Evolutionary conservation across 2,329 filamentous ascomycete species (phyloP).

Genomic region (Nemania bipapillata): DNA sequence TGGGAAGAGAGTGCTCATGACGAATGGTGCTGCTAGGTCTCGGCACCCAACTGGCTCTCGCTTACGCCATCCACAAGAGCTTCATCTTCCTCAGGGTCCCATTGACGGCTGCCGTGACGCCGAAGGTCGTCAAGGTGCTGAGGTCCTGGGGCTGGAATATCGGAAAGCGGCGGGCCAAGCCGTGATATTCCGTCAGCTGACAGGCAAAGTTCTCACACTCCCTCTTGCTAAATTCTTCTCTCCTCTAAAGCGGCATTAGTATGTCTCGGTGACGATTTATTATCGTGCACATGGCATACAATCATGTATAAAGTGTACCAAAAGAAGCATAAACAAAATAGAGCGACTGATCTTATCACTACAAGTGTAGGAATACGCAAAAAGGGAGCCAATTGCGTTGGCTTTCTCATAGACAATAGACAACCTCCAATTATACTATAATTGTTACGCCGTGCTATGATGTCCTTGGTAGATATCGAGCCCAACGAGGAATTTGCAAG

Average conservation of each 20-base stretch:
- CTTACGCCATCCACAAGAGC: conserved; percentile 97
- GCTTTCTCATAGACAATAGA: not conserved
- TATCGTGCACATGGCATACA: conserved; percentile 24
- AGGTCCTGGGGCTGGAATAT: conserved; percentile 94
- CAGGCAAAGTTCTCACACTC: conserved; percentile 20
- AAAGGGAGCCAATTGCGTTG: not conserved
- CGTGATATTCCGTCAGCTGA: conserved; percentile 5
- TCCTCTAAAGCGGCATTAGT: not conserved
- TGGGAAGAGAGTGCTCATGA: not conserved
- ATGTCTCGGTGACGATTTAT: conserved; percentile 5
- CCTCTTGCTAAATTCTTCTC: not conserved
- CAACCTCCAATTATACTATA: not conserved
- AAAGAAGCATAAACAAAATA: conserved; percentile 28
- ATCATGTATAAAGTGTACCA: conserved; percentile 27
- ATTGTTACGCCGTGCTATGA: not conserved
- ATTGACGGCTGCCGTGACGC: conserved; percentile 86
- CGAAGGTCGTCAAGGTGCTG: conserved; percentile 91
- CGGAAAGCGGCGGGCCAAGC: conserved; percentile 70
- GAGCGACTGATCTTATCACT: conserved; percentile 11
- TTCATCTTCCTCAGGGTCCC: conserved; percentile 97
- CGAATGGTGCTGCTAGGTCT: conserved; percentile 59
- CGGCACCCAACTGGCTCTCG: conserved; percentile 86
- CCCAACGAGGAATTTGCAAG: not conserved
- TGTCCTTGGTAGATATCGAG: not conserved
- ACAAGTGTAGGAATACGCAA: not conserved